Percentiles rank a stretch among this genome's conserved stretches.
Evolutionary conservation across 2,329 filamentous ascomycete genomes (phyloP).

Genomic region (Achaetomium macrosporum): DNA sequence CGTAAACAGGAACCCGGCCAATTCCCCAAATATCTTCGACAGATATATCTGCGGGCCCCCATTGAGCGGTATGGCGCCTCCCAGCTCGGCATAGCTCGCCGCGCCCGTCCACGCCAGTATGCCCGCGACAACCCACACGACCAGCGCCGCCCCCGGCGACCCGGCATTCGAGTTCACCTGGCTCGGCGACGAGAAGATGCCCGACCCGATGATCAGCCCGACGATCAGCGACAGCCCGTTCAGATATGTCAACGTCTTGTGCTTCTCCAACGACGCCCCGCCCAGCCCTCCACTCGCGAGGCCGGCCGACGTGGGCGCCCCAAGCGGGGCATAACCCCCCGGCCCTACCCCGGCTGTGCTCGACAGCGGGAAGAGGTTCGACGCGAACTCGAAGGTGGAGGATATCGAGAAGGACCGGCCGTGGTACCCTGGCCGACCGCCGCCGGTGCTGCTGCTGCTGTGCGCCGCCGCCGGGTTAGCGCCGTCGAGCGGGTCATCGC

Average conservation of each 20-base stretch:
- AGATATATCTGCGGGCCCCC: slow-evolving; percentile 92
- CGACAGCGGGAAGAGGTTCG: slow-evolving; percentile 85
- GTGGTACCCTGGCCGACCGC: slow-evolving; percentile 23
- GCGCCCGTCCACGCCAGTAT: slow-evolving; percentile 93
- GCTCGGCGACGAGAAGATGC: slow-evolving; percentile 91
- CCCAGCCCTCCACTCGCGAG: slow-evolving; percentile 52
- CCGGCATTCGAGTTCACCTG: slow-evolving; percentile 90
- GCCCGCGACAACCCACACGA: slow-evolving; percentile 92
- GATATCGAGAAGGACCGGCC: slow-evolving; percentile 79
- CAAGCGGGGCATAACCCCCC: slow-evolving; percentile 74
- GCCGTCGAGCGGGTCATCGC: slow-evolving; percentile 71
- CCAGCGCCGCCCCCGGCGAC: slow-evolving; percentile 79
- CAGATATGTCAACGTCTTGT: slow-evolving; percentile 91
- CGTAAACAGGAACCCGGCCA: slow-evolving; percentile 88
- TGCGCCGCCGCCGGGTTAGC: slow-evolving; percentile 46
- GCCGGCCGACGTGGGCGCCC: slow-evolving; percentile 59
- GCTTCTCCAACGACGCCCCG: slow-evolving; percentile 83
- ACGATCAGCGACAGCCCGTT: slow-evolving; percentile 90
- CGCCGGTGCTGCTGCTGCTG: slow-evolving; percentile 29
- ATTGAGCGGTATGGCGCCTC: slow-evolving; percentile 91
- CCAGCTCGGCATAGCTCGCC: slow-evolving; percentile 90
- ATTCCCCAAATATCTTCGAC: slow-evolving; percentile 91
- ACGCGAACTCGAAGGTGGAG: slow-evolving; percentile 93
- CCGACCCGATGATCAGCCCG: slow-evolving; percentile 90
- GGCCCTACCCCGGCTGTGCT: slow-evolving; percentile 58